These are phyloP conservation scores for Pleurotus pulmonarius DNA, from an alignment of 768 basidiomycete genomes.

Conservation along the genomic window DNA sequence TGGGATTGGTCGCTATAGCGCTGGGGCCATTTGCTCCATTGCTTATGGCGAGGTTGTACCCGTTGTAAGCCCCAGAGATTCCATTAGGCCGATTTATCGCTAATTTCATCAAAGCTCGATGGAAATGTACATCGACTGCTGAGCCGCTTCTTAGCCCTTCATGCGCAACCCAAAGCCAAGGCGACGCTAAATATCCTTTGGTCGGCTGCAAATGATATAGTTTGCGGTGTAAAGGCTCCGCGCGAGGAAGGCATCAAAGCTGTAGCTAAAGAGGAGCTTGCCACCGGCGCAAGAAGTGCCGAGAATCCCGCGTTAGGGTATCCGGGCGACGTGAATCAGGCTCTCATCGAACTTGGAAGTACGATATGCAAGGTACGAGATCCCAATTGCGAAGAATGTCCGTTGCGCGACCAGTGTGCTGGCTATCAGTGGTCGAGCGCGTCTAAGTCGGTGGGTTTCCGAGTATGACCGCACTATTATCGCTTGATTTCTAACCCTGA, in stretches of 20 bases:
- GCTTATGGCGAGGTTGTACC: slow-evolving; percentile 82
- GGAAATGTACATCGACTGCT: slow-evolving; percentile 89
- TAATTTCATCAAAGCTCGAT: slow-evolving; percentile 55
- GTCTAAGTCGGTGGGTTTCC: slow-evolving; percentile 4
- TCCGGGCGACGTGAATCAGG: slow-evolving; percentile 88
- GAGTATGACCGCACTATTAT: slow-evolving; percentile 8
- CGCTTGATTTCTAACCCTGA: background rate
- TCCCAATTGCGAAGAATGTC: slow-evolving; percentile 72
- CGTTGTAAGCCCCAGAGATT: slow-evolving; percentile 54
- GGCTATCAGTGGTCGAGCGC: slow-evolving; percentile 40
- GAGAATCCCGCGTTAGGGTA: slow-evolving; percentile 26
- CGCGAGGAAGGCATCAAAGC: background rate
- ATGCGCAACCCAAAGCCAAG: slow-evolving; percentile 81
- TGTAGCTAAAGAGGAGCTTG: slow-evolving; percentile 13
- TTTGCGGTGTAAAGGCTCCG: slow-evolving; percentile 31
- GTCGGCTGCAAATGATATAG: slow-evolving; percentile 69
- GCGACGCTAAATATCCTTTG: slow-evolving; percentile 77
- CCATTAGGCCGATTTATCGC: slow-evolving; percentile 1
- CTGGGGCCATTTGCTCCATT: slow-evolving; percentile 82
- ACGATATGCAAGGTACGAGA: slow-evolving; percentile 87
- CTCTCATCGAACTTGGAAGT: slow-evolving; percentile 91
- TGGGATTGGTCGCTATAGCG: slow-evolving; percentile 87
- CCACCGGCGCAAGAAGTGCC: slow-evolving; percentile 7
- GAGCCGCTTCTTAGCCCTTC: slow-evolving; percentile 76
- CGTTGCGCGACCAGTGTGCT: slow-evolving; percentile 63